phyloP scores from a whole-genome alignment of 2,329 filamentous ascomycete genomes.

The Fonsecaea pedrosoi region DNA sequence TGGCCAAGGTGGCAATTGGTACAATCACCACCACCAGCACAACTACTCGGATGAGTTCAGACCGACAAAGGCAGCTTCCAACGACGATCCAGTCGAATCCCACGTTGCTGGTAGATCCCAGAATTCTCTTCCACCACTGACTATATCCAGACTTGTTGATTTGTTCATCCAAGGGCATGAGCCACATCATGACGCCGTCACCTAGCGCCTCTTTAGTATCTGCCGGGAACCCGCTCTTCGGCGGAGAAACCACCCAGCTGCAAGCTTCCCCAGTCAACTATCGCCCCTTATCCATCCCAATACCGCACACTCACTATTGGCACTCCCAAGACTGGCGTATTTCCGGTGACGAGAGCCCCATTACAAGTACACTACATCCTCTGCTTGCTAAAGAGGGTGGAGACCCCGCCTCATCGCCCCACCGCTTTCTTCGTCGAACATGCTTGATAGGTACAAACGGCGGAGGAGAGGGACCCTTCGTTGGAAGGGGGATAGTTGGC shows the following conservation, averaged over 20 bases:
- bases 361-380: neutral
- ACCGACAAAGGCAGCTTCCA: neutral
- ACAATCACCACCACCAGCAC: neutral
- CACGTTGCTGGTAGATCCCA: slow-evolving; percentile 5
- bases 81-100: neutral
- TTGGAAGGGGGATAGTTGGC: neutral
- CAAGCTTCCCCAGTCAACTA: neutral
- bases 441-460: slow-evolving; percentile 1
- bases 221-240: slow-evolving; percentile 1
- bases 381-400: slow-evolving; percentile 3
- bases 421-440: neutral
- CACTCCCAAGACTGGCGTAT: slow-evolving; percentile 9
- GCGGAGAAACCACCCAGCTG: neutral
- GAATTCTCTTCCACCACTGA: neutral
- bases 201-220: neutral
- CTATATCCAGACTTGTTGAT: neutral
- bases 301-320: neutral
- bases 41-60: neutral
- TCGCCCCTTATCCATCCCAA: neutral
- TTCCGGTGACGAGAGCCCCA: slow-evolving; percentile 21
- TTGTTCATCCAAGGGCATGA: neutral
- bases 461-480: neutral
- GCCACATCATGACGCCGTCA: neutral
- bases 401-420: slow-evolving; percentile 26
- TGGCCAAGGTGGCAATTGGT: neutral